Conservation (phyloP, 1,139 yeast species). For the Yamadazyma diospyri region DNA sequence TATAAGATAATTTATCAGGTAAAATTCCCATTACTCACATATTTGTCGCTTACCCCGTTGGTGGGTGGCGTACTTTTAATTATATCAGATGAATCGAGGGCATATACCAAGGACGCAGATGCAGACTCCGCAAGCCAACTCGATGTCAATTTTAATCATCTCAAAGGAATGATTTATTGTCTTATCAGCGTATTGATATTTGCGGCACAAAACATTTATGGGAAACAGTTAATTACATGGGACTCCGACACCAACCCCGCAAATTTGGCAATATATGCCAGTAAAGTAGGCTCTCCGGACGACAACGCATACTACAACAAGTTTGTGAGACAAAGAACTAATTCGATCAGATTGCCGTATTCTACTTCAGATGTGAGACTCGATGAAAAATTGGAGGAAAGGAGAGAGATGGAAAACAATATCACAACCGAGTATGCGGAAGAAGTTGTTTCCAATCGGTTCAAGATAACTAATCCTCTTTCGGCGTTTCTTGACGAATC, state of each 20-base stretch:
- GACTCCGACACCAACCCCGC: constrained; percentile 23
- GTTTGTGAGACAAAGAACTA: constrained; percentile 24
- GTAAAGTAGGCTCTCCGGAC: constrained; percentile 11
- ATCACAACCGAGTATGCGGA: constrained; percentile 12
- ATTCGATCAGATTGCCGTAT: constrained; percentile 28
- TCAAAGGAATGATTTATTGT: constrained; percentile 31
- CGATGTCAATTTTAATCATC: constrained; percentile 19
- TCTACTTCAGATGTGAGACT: constrained; percentile 32
- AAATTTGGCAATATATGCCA: constrained; percentile 26
- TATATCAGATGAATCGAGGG: constrained; percentile 24
- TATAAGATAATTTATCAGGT: constrained; percentile 33
- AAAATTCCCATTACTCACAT: constrained; percentile 31
- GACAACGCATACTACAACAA: constrained; percentile 3
- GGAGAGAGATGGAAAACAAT: constrained; percentile 2
- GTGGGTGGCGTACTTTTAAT: constrained; percentile 37
- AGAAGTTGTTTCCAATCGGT: constrained; percentile 18
- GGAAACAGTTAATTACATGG: constrained; percentile 41
- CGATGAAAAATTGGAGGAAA: constrained; percentile 20
- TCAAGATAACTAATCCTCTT: constrained; percentile 21
- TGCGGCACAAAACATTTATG: constrained; percentile 42
- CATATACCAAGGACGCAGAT: background rate
- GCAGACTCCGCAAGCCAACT: constrained; percentile 2
- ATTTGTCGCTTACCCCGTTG: constrained; percentile 34
- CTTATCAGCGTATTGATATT: constrained; percentile 31
- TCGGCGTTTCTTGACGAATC: constrained; percentile 17